These are phyloP conservation scores for Botryobasidium botryosum DNA, from an alignment of 768 basidiomycete species.

Conservation along the genomic window DNA sequence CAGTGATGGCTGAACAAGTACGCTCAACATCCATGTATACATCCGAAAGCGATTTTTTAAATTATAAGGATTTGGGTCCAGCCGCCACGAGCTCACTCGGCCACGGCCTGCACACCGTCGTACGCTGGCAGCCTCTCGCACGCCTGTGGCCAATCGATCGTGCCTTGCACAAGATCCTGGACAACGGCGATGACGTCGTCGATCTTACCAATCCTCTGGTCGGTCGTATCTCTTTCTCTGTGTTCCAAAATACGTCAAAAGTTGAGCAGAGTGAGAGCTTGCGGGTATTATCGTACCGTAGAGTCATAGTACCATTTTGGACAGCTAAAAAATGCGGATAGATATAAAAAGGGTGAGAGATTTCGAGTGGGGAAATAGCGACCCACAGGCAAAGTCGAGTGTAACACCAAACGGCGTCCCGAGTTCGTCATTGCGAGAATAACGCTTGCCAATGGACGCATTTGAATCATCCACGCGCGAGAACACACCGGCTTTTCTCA, in stretches of 20 bases:
- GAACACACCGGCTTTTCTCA: constrained; percentile 79
- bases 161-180: constrained; percentile 58
- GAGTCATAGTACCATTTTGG: constrained; percentile 84
- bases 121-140: constrained; percentile 55
- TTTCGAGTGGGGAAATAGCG: neutral
- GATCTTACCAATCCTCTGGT: constrained; percentile 77
- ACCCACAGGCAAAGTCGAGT: constrained; percentile 80
- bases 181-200: constrained; percentile 79
- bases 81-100: too few relatives aligned
- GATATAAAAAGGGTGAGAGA: neutral
- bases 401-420: constrained; percentile 96
- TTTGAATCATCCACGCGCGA: constrained; percentile 92
- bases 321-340: constrained; percentile 36
- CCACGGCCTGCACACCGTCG: constrained; percentile 82
- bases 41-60: too few relatives aligned
- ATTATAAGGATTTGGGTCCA: too few relatives aligned
- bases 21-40: too few relatives aligned
- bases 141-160: constrained; percentile 62
- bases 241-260: neutral
- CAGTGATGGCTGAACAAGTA: too few relatives aligned
- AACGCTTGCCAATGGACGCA: constrained; percentile 89
- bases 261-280: neutral
- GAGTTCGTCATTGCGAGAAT: constrained; percentile 94
- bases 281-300: constrained; percentile 41
- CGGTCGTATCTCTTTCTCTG: constrained; percentile 89